Evolutionary conservation across 2,329 filamentous ascomycete species (phyloP).

Genomic region (Juglanconis juglandina): DNA sequence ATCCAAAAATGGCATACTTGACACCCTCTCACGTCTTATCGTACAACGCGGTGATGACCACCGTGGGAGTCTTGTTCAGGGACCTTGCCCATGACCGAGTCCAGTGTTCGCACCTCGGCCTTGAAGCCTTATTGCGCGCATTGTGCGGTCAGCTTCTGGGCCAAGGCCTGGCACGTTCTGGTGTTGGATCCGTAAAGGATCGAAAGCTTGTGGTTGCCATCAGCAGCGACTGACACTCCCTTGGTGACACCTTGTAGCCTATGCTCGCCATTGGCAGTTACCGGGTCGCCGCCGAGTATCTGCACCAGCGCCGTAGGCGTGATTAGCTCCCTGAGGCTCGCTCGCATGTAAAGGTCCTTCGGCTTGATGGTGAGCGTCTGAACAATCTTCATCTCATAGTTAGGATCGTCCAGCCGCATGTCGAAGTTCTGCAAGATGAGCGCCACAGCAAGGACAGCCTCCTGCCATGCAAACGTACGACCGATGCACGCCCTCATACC

Average conservation of each 20-base stretch:
- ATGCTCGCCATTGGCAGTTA: neutral
- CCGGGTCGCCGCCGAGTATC: neutral
- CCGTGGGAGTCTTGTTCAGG: slow-evolving; percentile 57
- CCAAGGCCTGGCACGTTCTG: slow-evolving; percentile 70
- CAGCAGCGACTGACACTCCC: neutral
- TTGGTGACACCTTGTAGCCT: neutral
- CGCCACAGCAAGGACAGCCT: slow-evolving; percentile 44
- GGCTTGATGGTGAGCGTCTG: slow-evolving; percentile 60
- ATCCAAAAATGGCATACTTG: slow-evolving; percentile 67
- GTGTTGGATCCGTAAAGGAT: slow-evolving; percentile 73
- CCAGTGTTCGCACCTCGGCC: slow-evolving; percentile 52
- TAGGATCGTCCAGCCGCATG: slow-evolving; percentile 57
- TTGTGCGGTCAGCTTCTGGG: slow-evolving; percentile 58
- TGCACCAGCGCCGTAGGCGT: slow-evolving; percentile 14
- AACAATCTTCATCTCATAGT: slow-evolving; percentile 52
- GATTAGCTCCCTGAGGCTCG: slow-evolving; percentile 46
- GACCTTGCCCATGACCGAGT: slow-evolving; percentile 58
- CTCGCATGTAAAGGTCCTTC: slow-evolving; percentile 57
- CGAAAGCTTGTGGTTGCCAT: slow-evolving; percentile 37
- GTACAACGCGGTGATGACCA: slow-evolving; percentile 69
- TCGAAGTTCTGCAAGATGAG: slow-evolving; percentile 68
- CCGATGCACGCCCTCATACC: slow-evolving; percentile 50
- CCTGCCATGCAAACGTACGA: slow-evolving; percentile 52
- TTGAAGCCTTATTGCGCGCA: slow-evolving; percentile 59
- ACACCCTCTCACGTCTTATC: slow-evolving; percentile 60